Evolutionary conservation across 1,139 yeast species (phyloP), one percentile per base, ranked within the genome.

Genomic region (Candida smagusa): DNA sequence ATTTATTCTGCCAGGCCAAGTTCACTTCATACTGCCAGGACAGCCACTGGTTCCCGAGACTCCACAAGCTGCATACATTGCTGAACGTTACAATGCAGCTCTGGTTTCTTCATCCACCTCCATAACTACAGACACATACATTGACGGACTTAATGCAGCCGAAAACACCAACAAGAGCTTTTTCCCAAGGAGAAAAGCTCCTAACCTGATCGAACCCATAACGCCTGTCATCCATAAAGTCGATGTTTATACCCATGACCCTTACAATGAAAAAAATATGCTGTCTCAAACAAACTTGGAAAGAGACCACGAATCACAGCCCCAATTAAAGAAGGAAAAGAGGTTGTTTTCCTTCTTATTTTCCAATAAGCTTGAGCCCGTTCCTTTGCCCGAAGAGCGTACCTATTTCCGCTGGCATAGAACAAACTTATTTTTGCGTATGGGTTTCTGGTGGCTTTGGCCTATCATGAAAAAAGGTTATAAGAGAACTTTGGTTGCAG

Each of bases 391-490:
- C n/a, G 70, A 65, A 22, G 75, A 70, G 36, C 51, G 76, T 30
- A 48, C 48, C 26, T 48, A 52, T 2, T 70, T 67, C 45, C 74
- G 73, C 4, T 67, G 72, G 71, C 56, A 57, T 30, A 39, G 33
- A 7, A 48, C 58, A 9, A 61, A 59, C 39, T 33, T 46, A 4
- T 28, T 65, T 13, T 52, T 47, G 33, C 56, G 64, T 43, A 48
- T 63, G 24, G 52, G 68, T 3, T 70, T 70, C 43, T 57, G 56
- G 54, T 70, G 77, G 76, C 52, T 70, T 39, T 57, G 60, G 56
- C 74, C 75, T 8, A 54, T 68, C 8, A 49, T 70, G 41, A 45
- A 50, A 28, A 66, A 62, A 43, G 77, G 76, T 9, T 71, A 70
- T 49, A 64, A 65, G 44, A 52, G 76, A 39, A 69, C 74, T 2